A percentile compares a stretch with the other conserved stretches of the same genome.
Conservation (phyloP, 441 rosid genomes). For the Gossypium trilobum region DNA sequence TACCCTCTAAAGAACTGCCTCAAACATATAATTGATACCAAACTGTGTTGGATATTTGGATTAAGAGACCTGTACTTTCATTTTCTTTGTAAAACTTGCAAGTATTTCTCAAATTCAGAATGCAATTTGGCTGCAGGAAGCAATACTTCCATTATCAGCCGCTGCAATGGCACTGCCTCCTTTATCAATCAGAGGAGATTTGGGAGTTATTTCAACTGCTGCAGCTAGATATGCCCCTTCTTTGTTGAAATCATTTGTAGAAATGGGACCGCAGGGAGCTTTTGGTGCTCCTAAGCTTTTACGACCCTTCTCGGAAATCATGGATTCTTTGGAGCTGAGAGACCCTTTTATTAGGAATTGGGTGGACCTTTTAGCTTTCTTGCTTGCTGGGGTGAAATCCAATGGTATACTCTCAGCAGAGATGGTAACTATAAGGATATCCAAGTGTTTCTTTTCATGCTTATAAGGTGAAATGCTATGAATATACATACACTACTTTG, state of each 20-base stretch:
- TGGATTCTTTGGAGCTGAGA: constrained; percentile 61
- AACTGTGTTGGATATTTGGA: background rate
- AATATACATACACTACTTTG: background rate
- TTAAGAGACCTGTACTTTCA: background rate
- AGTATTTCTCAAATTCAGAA: constrained; percentile 4
- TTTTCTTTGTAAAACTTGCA: background rate
- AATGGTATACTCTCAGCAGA: constrained; percentile 94
- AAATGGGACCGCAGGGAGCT: constrained; percentile 88
- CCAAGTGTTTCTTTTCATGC: background rate
- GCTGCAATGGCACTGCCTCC: constrained; percentile 95
- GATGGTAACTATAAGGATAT: constrained; percentile 57
- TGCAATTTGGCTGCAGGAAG: constrained; percentile 48
- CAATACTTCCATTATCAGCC: constrained; percentile 77
- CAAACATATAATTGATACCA: background rate
- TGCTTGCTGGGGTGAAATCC: constrained; percentile 96
- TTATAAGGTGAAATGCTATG: background rate
- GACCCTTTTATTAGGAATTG: constrained; percentile 85
- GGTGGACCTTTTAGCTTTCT: constrained; percentile 85
- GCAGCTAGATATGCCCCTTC: constrained; percentile 88
- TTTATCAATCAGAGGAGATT: constrained; percentile 72
- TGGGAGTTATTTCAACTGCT: constrained; percentile 78
- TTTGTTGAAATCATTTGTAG: constrained; percentile 55
- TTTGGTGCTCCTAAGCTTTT: constrained; percentile 79
- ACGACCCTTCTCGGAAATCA: constrained; percentile 72
- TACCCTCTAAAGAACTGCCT: background rate